Percentiles rank a stretch among this genome's conserved stretches.
Evolutionary conservation across 306 rosid species (phyloP).

Genomic region (Fagus crenata): DNA sequence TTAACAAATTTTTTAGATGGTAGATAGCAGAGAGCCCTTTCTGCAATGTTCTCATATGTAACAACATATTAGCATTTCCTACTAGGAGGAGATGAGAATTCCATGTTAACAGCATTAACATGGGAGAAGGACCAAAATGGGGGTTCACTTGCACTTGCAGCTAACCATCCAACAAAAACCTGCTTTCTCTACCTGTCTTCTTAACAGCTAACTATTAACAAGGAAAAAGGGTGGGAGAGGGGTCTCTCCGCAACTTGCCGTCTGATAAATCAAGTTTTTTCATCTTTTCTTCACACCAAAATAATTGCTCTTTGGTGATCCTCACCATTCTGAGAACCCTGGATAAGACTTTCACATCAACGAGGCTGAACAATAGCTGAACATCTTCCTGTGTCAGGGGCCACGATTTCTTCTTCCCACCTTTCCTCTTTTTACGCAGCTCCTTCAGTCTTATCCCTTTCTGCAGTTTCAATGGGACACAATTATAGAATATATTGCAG

Average conservation of each 20-base stretch:
- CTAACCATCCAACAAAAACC: neutral
- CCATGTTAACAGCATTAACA: neutral
- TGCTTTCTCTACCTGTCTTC: neutral
- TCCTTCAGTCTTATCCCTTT: slow-evolving; percentile 76
- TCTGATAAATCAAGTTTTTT: slow-evolving; percentile 65
- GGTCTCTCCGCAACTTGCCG: slow-evolving; percentile 77
- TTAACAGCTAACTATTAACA: slow-evolving; percentile 40
- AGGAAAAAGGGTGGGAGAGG: slow-evolving; percentile 80
- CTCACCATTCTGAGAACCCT: slow-evolving; percentile 73
- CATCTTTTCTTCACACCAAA: slow-evolving; percentile 96
- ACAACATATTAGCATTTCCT: neutral
- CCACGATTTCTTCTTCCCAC: slow-evolving; percentile 74
- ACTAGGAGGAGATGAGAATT: slow-evolving; percentile 2
- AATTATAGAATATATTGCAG: neutral
- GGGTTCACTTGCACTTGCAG: slow-evolving; percentile 1
- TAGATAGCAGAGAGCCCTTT: too few relatives aligned
- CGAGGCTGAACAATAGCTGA: slow-evolving; percentile 66
- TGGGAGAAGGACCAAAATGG: neutral
- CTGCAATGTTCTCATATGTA: too few relatives aligned
- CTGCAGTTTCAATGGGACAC: slow-evolving; percentile 42
- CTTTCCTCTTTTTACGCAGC: slow-evolving; percentile 62
- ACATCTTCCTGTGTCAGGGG: slow-evolving; percentile 69
- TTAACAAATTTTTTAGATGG: too few relatives aligned
- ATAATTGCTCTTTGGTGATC: slow-evolving; percentile 68
- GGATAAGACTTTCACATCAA: slow-evolving; percentile 60